phyloP scores from a whole-genome alignment of 495 filamentous ascomycete species.

The Podospora pseudopauciseta region DNA sequence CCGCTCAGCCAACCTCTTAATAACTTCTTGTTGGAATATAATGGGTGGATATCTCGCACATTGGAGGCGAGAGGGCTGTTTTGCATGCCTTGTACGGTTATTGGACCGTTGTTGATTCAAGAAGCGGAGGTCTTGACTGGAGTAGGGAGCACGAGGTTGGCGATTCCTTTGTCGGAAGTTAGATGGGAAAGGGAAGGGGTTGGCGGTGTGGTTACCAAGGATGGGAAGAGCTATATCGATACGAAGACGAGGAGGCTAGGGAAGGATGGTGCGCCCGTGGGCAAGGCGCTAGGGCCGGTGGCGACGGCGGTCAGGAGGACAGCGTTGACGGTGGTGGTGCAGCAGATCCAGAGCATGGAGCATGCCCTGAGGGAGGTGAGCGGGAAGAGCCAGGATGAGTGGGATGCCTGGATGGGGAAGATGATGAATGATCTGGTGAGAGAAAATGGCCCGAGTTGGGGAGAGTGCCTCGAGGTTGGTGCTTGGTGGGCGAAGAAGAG shows the following conservation, averaged over 20 bases:
- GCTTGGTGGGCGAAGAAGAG: slow-evolving; percentile 74
- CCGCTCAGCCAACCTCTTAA: slow-evolving; percentile 76
- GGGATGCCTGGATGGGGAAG: slow-evolving; percentile 83
- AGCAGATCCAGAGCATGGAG: slow-evolving; percentile 85
- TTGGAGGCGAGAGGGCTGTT: slow-evolving; percentile 68
- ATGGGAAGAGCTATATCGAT: slow-evolving; percentile 50
- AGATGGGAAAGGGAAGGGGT: slow-evolving; percentile 83
- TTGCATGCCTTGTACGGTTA: slow-evolving; percentile 73
- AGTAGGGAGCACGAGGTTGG: slow-evolving; percentile 70
- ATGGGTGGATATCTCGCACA: slow-evolving; percentile 73
- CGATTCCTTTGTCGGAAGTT: slow-evolving; percentile 79
- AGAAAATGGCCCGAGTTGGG: slow-evolving; percentile 70
- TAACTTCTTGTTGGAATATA: slow-evolving; percentile 77
- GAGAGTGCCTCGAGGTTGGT: slow-evolving; percentile 88
- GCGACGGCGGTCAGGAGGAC: slow-evolving; percentile 74
- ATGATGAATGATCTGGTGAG: slow-evolving; percentile 82
- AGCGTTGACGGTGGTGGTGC: slow-evolving; percentile 74
- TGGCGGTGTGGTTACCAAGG: slow-evolving; percentile 51
- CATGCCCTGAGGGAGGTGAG: slow-evolving; percentile 76
- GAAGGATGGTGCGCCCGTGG: slow-evolving; percentile 15
- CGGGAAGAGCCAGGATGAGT: slow-evolving; percentile 84
- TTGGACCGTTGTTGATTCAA: slow-evolving; percentile 74
- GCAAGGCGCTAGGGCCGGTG: slow-evolving; percentile 58
- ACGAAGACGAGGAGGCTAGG: slow-evolving; percentile 29
- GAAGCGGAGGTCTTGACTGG: slow-evolving; percentile 69